Evolutionary conservation across 1,139 yeast species (phyloP).

Genomic region (Pichia sp.): DNA sequence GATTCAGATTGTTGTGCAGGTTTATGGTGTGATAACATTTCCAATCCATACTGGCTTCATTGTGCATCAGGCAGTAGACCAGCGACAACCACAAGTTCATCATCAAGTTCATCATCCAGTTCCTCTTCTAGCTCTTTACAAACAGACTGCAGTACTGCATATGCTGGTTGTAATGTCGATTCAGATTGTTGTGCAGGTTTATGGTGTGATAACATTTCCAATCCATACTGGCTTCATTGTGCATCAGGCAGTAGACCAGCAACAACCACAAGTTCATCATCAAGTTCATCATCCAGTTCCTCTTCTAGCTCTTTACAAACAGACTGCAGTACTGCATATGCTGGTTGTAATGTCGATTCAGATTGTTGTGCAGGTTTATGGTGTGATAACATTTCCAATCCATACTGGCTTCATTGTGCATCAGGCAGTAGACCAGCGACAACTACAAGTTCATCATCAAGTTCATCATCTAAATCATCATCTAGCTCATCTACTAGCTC

Average conservation of each 20-base stretch:
- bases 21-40: background rate
- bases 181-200: too few relatives aligned
- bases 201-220: too few relatives aligned
- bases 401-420: background rate
- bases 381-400: background rate
- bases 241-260: too few relatives aligned
- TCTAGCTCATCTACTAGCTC: background rate
- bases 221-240: too few relatives aligned
- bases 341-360: background rate
- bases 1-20: background rate
- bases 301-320: background rate
- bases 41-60: background rate
- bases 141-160: too few relatives aligned
- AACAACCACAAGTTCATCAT: too few relatives aligned
- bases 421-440: background rate
- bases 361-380: background rate
- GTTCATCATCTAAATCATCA: too few relatives aligned
- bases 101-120: too few relatives aligned
- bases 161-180: too few relatives aligned
- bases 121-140: too few relatives aligned
- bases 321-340: background rate
- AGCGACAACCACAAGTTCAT: too few relatives aligned
- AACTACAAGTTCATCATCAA: too few relatives aligned
- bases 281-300: background rate
- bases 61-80: background rate